Evolutionary conservation across 306 rosid species (phyloP), one percentile per base, ranked within the genome.

Genomic region (Fragaria vesca): DNA sequence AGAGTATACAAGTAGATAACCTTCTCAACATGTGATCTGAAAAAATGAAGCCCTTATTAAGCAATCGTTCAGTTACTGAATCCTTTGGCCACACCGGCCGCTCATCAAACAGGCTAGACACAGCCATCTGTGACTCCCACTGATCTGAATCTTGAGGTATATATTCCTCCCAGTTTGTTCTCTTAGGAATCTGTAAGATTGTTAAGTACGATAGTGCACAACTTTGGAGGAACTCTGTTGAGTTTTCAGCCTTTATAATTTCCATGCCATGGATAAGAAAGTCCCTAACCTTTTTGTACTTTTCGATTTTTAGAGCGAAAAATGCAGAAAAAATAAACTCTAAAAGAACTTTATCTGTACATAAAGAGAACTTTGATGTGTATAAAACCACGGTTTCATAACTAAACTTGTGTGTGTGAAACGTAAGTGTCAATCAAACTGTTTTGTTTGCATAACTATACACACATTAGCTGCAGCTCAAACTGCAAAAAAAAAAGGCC

Each of bases 161-260:
- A 80, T 91, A 88, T 63, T 85, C 91, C 87, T 93, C 97, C 98
- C 97, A 95, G 79, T 89, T 91, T 79, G 90, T 93, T 78, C 82
- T 91, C 87, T 91, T 91, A 47, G 98, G 97, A 83, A 95, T 88
- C 87, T 92, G 98, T 92, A 89, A 58, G 94, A 87, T 71, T 78
- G 88, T 75, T 89, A 89, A 92, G 95, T 63, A 85, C 57, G 86
- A 83, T 80, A 76, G 78, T 70, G 62, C 75, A 61, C 28, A 72
- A 43, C 26, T 60, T 40, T 5, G 78, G 17, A 74, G 57, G 63
- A 78, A n/a, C 3, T 61, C 4, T 32, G 38, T 6, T 69, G 54
- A 54, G 3, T 36, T 67, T 74, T 17, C 9, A 18, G 65, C n/a
- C 6, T 79, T 50, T 20, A 16, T 72, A 63, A 72, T 28, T 28